phyloP scores from a whole-genome alignment of 139 green algal species.

The Trebouxia sp. region DNA sequence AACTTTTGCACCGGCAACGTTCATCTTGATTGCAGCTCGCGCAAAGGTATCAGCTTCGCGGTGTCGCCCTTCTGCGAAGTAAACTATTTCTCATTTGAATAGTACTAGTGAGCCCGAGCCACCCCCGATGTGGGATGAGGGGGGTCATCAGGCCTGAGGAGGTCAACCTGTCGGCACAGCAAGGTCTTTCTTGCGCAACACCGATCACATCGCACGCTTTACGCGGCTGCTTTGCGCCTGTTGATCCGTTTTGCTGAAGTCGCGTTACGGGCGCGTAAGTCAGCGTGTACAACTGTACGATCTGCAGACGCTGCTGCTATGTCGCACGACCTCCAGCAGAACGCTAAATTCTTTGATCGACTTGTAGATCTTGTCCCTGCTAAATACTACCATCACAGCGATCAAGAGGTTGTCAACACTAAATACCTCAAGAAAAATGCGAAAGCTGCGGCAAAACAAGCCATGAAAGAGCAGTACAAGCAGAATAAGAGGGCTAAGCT shows the following conservation, averaged over 20 bases:
- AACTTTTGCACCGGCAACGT: no score
- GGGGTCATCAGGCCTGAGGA: no score
- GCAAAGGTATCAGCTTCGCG: no score
- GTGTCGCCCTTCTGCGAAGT: no score
- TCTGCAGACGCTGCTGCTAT: background rate
- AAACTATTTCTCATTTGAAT: no score
- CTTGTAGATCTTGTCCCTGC: conserved; percentile 63
- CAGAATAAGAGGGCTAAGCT: conserved; percentile 57
- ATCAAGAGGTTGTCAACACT: conserved; percentile 13
- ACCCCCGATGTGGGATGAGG: no score
- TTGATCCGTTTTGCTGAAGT: background rate
- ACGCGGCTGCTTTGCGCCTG: background rate
- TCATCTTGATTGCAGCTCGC: no score
- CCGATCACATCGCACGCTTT: no score
- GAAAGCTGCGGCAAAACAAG: conserved; percentile 44
- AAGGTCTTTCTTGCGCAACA: no score
- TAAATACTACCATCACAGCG: conserved; percentile 48
- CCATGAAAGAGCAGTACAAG: conserved; percentile 60
- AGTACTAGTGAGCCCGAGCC: no score
- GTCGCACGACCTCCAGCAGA: background rate
- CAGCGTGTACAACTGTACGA: background rate
- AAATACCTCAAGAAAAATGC: conserved; percentile 51
- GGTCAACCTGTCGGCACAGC: no score
- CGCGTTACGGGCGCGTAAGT: background rate
- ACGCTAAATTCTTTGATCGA: conserved; percentile 62